Evolutionary conservation across 306 rosid genomes (phyloP), one percentile per base, ranked within the genome.

Genomic region (Heteromeles arbutifolia): DNA sequence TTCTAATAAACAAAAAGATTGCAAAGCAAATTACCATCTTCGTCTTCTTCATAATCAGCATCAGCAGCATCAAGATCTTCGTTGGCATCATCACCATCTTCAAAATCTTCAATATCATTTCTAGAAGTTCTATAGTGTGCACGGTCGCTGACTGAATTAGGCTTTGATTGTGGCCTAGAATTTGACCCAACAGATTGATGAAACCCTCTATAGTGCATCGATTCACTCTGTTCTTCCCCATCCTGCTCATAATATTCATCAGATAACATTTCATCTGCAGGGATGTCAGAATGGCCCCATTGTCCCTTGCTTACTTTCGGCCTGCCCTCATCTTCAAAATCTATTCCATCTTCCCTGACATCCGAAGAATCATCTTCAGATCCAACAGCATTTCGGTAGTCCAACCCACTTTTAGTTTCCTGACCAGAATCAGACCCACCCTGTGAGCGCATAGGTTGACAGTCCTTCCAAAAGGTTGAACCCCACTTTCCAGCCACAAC

Each of bases 161-260:
- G 83, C 77, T 79, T 87, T 65, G 73, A 77, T 75, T 85, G 94
- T 56, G 86, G 89, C 95, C 89, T 86, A 34, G 89, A 86, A 82
- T 79, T 86, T 0, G 85, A 83, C 80, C 89, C 91, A 43, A 78
- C 37, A 11, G 88, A 56, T 73, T 83, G 85, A 58, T 82, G 86
- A 66, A 72, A 77, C 73, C 96, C 89, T 44, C 88, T 67, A 66
- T 87, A 84, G 70, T 78, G 91, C 74, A 84, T 45, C 6, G 88
- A 84, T 79, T 92, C 97, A 82, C 90, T 82, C 80, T 88, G 96
- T 67, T 96, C 98, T 73, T 96, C 95, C 70, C 96, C 96, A 78
- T 91, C 98, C 84, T 88, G 98, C 87, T 96, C 99, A 79, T 96
- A 96, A 85, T 96, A 96, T 86, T 96, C 99, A 82, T 96, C 99